phyloP scores from a whole-genome alignment of 768 basidiomycete genomes.

The Tulasnella sp. region DNA sequence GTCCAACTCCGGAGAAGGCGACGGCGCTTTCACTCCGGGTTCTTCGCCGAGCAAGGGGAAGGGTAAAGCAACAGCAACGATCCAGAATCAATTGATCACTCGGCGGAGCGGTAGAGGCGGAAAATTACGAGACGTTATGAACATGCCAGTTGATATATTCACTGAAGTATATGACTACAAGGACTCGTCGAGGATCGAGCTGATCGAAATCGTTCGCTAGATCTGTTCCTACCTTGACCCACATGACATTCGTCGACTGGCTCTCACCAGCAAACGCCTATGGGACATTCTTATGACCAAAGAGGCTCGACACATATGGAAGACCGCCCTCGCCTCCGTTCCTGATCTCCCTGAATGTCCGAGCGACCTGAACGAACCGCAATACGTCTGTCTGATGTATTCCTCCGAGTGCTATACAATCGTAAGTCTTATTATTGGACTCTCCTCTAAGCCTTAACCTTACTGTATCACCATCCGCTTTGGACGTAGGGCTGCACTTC shows the following conservation, averaged over 20 bases:
- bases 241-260: constrained; percentile 21
- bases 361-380: constrained; percentile 24
- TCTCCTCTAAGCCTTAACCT: background rate
- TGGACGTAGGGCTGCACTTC: background rate
- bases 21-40: background rate
- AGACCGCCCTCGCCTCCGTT: background rate
- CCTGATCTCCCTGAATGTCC: constrained; percentile 26
- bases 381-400: constrained; percentile 27
- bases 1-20: background rate
- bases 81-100: background rate
- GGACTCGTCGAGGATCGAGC: background rate
- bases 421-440: background rate
- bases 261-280: constrained; percentile 21
- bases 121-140: constrained; percentile 27
- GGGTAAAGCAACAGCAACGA: background rate
- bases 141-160: constrained; percentile 31
- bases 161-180: constrained; percentile 19
- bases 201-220: background rate
- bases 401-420: constrained; percentile 8
- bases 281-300: constrained; percentile 17
- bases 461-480: background rate
- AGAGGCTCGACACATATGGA: constrained; percentile 21
- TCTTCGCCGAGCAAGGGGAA: background rate
- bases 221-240: constrained; percentile 21
- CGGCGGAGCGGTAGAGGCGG: constrained; percentile 5